phyloP scores from a whole-genome alignment of 1,139 yeast species.

The Kodamaea alishanica region DNA sequence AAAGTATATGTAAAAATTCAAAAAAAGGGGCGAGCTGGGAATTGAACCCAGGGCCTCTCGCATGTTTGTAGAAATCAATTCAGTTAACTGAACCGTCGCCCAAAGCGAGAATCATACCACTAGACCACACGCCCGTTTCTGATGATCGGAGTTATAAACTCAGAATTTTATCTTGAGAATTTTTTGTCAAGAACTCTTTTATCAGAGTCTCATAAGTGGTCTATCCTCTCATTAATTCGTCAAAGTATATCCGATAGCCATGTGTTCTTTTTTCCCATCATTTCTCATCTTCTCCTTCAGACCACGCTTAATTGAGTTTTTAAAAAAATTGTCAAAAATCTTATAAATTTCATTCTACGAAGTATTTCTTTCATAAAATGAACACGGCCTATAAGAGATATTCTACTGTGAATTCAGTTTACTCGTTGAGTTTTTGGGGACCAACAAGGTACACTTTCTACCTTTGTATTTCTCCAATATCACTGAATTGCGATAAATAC shows the following conservation, averaged over 20 bases:
- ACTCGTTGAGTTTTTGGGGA: background rate
- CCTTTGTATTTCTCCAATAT: too few relatives aligned
- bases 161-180: background rate
- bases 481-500: background rate
- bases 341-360: too few relatives aligned
- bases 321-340: too few relatives aligned
- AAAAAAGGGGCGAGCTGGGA: slow-evolving; percentile 28
- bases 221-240: background rate
- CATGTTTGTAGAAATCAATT: slow-evolving; percentile 15
- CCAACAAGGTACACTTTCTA: too few relatives aligned
- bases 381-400: background rate
- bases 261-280: too few relatives aligned
- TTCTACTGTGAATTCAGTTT: background rate
- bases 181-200: background rate
- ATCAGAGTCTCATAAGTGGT: background rate
- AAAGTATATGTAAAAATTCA: too few relatives aligned
- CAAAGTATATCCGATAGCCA: background rate
- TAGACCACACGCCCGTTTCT: slow-evolving; percentile 15
- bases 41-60: slow-evolving; percentile 33
- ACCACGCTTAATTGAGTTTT: too few relatives aligned
- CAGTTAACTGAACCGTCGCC: slow-evolving; percentile 8
- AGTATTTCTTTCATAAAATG: background rate
- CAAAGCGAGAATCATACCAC: slow-evolving; percentile 18
- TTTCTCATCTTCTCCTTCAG: too few relatives aligned
- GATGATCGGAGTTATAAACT: slow-evolving; percentile 5